Conservation (phyloP, 176 grass and related monocot genomes). For the Musa itinerans region DNA sequence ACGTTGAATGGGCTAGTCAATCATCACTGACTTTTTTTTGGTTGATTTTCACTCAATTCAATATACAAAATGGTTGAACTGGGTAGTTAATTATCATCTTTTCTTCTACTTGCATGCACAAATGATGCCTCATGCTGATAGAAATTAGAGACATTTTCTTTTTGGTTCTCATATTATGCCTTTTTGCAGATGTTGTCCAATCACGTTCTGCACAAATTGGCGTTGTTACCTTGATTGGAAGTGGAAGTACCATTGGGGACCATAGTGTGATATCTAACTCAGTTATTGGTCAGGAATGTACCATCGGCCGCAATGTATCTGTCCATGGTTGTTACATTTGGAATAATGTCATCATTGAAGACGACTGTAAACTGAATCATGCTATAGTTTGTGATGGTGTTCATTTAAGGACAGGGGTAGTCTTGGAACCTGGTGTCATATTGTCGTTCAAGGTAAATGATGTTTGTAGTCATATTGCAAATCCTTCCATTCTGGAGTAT, state of each 20-base stretch:
- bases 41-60: too few relatives aligned
- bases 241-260: slow-evolving; percentile 61
- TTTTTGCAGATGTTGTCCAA: slow-evolving; percentile 52
- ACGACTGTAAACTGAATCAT: slow-evolving; percentile 79
- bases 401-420: slow-evolving; percentile 54
- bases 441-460: slow-evolving; percentile 83
- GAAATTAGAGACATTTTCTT: neutral
- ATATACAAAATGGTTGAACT: too few relatives aligned
- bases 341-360: slow-evolving; percentile 85
- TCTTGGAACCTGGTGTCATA: slow-evolving; percentile 76
- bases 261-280: slow-evolving; percentile 54
- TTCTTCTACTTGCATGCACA: neutral
- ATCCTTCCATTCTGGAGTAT: neutral
- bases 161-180: slow-evolving; percentile 3
- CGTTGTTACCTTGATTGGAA: slow-evolving; percentile 63
- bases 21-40: too few relatives aligned
- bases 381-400: slow-evolving; percentile 72
- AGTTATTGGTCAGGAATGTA: slow-evolving; percentile 62
- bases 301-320: slow-evolving; percentile 59
- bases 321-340: slow-evolving; percentile 75
- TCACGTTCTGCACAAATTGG: slow-evolving; percentile 63
- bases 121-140: slow-evolving; percentile 1
- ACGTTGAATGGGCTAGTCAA: too few relatives aligned
- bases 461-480: slow-evolving; percentile 14
- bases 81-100: neutral